A percentile compares a stretch with the other conserved stretches of the same genome.
These are phyloP conservation scores for Vigna nakashimae DNA, from an alignment of 306 rosid genomes.

Conservation along the genomic window DNA sequence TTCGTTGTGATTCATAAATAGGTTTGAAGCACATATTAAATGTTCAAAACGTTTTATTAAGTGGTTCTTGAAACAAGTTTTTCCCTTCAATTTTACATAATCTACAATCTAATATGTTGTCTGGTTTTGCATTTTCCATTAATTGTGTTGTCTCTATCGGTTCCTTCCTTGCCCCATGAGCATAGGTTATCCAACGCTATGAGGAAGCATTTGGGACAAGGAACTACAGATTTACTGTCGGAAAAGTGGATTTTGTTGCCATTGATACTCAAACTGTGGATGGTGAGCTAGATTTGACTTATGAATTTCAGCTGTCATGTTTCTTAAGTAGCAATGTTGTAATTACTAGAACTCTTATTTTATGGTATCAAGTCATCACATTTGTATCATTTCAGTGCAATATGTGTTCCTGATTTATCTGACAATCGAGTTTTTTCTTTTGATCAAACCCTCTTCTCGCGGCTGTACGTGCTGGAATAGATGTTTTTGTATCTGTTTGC, in stretches of 20 bases:
- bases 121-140: constrained; percentile 4
- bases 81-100: constrained; percentile 34
- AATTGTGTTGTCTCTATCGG: neutral
- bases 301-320: constrained; percentile 21
- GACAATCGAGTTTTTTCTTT: constrained; percentile 1
- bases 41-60: constrained; percentile 18
- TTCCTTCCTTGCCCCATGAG: constrained; percentile 32
- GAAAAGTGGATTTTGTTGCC: constrained; percentile 78
- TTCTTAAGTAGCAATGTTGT: constrained; percentile 25
- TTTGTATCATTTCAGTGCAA: neutral
- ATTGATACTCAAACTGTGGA: constrained; percentile 82
- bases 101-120: constrained; percentile 14
- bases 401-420: constrained; percentile 6
- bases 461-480: neutral
- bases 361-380: neutral
- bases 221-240: constrained; percentile 62
- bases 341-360: constrained; percentile 19
- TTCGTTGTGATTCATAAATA: constrained; percentile 11
- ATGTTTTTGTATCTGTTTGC: constrained; percentile 1
- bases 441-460: constrained; percentile 5
- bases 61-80: neutral
- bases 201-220: constrained; percentile 72
- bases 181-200: constrained; percentile 68
- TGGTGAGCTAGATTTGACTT: constrained; percentile 55
- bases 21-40: constrained; percentile 3